Base-by-base conservation (phyloP, 1,139 yeast species). In the Kazachstania sp. region DNA sequence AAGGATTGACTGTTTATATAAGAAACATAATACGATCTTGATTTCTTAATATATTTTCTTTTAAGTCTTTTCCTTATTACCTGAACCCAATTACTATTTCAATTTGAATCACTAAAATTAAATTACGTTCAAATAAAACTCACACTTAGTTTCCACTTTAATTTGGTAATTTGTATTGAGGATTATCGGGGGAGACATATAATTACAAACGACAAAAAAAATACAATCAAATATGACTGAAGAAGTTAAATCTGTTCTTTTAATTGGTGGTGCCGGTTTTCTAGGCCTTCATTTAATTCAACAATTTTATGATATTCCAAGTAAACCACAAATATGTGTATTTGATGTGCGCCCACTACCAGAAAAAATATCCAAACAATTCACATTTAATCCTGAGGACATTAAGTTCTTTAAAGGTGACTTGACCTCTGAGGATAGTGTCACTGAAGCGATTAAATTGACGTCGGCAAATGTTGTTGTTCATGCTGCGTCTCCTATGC, bases 401-500 rank as follows among this genome's bases (percentile, higher is more conserved):
- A 76, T 92, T 47, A 63, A 63, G 0, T 81, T 83, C 54, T 85
- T 81, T 61, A 72, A 81, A 55, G 98, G 97, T 40, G 98, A 92
- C 61, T 70, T 94, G 52, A 87, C 97, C 0, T 79, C 84, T 1
- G 75, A 75, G 19, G 75, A 70, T 7, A 95, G 86, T 59, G 83
- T 94, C 11, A 63, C 71, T 4, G 61, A 67, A 4, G 96, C 95
- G 0, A 78, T 92, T 37, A 63, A 67, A 34, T 64, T 61, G 16
- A 74, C 85, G 29, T 66, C 73, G 34, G 87, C 95, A 50, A 77
- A 79, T 43, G 92, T 87, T 0, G 78, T 94, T 39, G 95, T 94
- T 4, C 98, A 94, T 65, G 86, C 96, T 1, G 98, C 97, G 1
- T 90, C 97, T 4, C 99, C 99, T 9, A 77, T 90, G 64, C 97